Percentiles rank a stretch among this genome's conserved stretches.
Evolutionary conservation across 768 basidiomycete genomes (phyloP).

Genomic region (Paxillus rubicundulus): DNA sequence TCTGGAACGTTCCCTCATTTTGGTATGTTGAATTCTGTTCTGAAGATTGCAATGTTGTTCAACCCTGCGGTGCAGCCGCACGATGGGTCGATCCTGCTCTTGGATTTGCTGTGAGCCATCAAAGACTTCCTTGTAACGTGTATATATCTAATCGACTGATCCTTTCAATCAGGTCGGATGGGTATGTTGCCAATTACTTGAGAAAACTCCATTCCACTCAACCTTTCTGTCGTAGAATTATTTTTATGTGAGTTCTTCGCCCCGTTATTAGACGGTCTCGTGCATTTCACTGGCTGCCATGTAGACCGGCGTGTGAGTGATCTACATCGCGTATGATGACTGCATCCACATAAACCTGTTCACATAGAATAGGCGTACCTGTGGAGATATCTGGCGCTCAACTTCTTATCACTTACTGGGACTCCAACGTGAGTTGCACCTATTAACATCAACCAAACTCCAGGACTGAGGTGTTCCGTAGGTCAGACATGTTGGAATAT

Average conservation of each 20-base stretch:
- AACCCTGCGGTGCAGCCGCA: conserved; percentile 34
- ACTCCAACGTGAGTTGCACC: conserved; percentile 44
- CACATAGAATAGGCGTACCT: conserved; percentile 53
- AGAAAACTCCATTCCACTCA: neutral
- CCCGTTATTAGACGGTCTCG: neutral
- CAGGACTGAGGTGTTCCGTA: conserved; percentile 16
- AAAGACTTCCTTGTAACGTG: neutral
- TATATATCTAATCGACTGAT: neutral
- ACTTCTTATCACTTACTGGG: conserved; percentile 75
- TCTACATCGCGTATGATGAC: neutral
- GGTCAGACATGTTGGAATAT: conserved; percentile 50
- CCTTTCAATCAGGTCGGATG: conserved; percentile 6
- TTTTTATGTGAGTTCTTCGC: conserved; percentile 41
- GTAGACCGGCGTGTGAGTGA: conserved; percentile 4
- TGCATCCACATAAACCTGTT: neutral
- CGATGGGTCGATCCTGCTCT: conserved; percentile 61
- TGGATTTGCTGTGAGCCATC: conserved; percentile 51
- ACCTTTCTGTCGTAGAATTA: conserved; percentile 39
- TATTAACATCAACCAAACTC: neutral
- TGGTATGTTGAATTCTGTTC: conserved; percentile 34
- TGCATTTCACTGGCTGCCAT: neutral
- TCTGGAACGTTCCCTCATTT: conserved; percentile 79
- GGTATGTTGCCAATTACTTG: neutral
- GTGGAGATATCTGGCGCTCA: conserved; percentile 72
- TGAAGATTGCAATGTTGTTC: neutral